Base-by-base conservation (phyloP, 441 rosid species). In the Viola pubescens region DNA sequence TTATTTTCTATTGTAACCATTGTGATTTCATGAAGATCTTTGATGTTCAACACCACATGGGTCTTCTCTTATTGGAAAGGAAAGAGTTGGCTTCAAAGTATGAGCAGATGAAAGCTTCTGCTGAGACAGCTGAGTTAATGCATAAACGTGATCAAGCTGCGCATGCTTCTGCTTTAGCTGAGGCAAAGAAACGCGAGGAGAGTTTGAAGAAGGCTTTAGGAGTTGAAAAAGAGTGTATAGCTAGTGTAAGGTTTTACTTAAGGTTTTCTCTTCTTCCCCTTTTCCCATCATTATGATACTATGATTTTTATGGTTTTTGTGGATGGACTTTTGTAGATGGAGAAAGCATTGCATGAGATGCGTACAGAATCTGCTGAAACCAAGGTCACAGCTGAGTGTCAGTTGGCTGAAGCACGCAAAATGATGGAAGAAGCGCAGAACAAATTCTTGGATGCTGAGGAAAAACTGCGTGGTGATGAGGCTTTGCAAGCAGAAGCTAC, bases 21-120 rank as follows among this genome's bases (percentile, higher is more conserved):
- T 54, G 39, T 7, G 37, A 61, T 43, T 34, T 55, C 45, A 14
- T 75, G 65, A 52, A 92, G 98, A 79, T 87, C 54, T 87, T 71
- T 81, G 98, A 89, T 56, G 85, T 84, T 70, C 97, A 86, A 75
- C 92, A 92, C 69, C 90, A 92, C 56, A 89, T 89, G 98, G 97
- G 98, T 60, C 91, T 92, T 71, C 85, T 92, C 56, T 65, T 89
- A 49, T 48, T 89, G 82, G 97, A 87, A 73, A 83, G 78, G 60
- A 84, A 89, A 61, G 88, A 89, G 58, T 69, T 84, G 53, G 44
- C 64, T 39, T 64, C 82, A 16, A 83, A 77, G 57, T 75, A 73
- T 2, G 96, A 87, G 72, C 86, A 82, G 73, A 59, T 81, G 66
- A 86, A 82, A 62, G 73, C 89, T 40, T 77, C 94, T 64, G 73